Base-by-base conservation (phyloP, 805 yeast genomes). In the Schwanniomyces pseudopolymorphus region DNA sequence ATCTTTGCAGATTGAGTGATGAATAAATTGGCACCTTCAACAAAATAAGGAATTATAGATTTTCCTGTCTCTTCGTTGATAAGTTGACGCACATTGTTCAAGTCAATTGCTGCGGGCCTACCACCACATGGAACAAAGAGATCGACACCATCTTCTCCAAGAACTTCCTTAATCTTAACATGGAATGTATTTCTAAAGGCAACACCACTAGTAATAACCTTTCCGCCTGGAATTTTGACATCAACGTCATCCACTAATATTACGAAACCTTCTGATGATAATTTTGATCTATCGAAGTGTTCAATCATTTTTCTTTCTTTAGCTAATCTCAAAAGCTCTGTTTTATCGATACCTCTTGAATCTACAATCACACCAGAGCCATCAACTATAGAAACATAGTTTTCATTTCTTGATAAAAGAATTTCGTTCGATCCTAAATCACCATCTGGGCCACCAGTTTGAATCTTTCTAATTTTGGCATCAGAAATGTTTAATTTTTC, bases 361-460 rank as follows among this genome's bases (percentile, higher is more conserved):
- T 92, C 99, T 53, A 86, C 90, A 45, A 94, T 70, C 16, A 90
- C 97, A 66, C 99, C 99, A 4, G 96, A 86, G 19, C 99, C 99
- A 67, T 92, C 99, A 42, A 92, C 94, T 42, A 92, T 69, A 44
- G 89, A 96, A 54, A 90, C 85, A 63, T 94, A 94, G 40, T 72
- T 77, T 72, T 92, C 99, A 49, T 83, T 80, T 43, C 85, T 76
- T 1, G 97, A 89, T 49, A 92, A 78, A 55, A 89, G 75, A 59
- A 92, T 94, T 72, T 92, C 99, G 66, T 92, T 94, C 21, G 96
- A 87, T 25, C 99, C 99, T 56, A 92, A 77, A 69, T 92, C 99
- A 61, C 99, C 99, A 68, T 94, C 97, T 53, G 98, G 98, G 39
- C 99, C 99, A 70, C 98, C 99, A 45, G 97, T 94, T 74, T 92